phyloP scores from a whole-genome alignment of 2,329 filamentous ascomycete species.

The Ascochyta viciae-villosae region DNA sequence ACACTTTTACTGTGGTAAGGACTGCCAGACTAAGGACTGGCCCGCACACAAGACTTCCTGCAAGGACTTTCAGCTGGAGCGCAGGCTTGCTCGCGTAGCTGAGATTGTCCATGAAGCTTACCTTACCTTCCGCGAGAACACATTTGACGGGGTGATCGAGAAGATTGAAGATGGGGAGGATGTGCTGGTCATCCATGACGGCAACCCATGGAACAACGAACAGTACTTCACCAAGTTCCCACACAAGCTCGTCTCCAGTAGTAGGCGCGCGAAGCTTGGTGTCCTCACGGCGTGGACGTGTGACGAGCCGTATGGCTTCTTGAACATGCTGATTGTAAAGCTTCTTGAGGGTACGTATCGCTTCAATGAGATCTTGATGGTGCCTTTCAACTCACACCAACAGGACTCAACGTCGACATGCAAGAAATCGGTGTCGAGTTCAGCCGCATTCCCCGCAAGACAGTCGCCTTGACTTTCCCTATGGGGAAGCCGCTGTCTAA shows the following conservation, averaged over 20 bases:
- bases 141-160: conserved; percentile 1
- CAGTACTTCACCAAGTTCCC: conserved; percentile 1
- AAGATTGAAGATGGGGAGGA: neutral
- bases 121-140: conserved; percentile 11
- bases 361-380: neutral
- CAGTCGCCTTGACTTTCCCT: neutral
- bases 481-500: neutral
- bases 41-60: neutral
- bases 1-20: neutral
- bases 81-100: neutral
- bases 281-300: conserved; percentile 1
- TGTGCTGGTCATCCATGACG: neutral
- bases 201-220: neutral
- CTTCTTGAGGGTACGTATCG: neutral
- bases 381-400: neutral
- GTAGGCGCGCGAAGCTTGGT: neutral
- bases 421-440: neutral
- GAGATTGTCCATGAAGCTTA: conserved; percentile 8
- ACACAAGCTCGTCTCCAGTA: neutral
- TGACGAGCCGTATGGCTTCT: conserved; percentile 1
- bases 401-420: neutral
- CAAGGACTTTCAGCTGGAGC: neutral
- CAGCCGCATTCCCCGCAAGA: neutral
- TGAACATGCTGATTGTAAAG: neutral
- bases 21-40: neutral